Conservation (phyloP, 306 rosid species). For the Ziziphus jujuba region DNA sequence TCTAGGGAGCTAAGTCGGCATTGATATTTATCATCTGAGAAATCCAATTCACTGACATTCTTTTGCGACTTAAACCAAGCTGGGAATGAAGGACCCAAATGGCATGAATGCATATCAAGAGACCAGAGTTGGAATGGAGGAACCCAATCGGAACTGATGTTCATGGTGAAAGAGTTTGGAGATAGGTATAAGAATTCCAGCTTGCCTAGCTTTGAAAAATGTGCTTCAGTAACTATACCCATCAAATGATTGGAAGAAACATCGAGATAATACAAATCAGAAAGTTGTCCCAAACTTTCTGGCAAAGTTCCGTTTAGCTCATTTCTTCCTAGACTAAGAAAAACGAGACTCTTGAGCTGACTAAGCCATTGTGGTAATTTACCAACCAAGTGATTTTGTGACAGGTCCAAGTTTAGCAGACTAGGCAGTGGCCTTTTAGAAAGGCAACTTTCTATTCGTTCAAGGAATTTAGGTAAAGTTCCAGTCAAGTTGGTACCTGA, state of each 20-base stretch:
- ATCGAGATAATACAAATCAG: slow-evolving; percentile 21
- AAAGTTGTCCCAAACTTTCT: slow-evolving; percentile 41
- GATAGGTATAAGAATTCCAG: slow-evolving; percentile 8
- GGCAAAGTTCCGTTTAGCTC: slow-evolving; percentile 45
- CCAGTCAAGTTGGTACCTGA: slow-evolving; percentile 32
- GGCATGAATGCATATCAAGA: slow-evolving; percentile 37
- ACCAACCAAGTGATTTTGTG: slow-evolving; percentile 31
- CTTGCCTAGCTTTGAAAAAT: slow-evolving; percentile 29
- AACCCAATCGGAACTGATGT: slow-evolving; percentile 35
- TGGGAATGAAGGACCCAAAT: slow-evolving; percentile 48
- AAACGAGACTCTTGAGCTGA: slow-evolving; percentile 26
- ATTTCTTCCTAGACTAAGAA: slow-evolving; percentile 22
- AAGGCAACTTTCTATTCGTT: slow-evolving; percentile 20
- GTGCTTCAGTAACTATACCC: slow-evolving; percentile 38
- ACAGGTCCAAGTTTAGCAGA: neutral
- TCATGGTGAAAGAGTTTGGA: slow-evolving; percentile 37
- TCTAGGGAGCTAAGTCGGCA: no score
- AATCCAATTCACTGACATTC: neutral
- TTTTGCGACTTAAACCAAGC: slow-evolving; percentile 42
- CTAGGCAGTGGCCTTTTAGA: slow-evolving; percentile 25
- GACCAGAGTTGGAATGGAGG: slow-evolving; percentile 28
- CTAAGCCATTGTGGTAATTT: slow-evolving; percentile 43
- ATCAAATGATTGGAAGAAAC: slow-evolving; percentile 45
- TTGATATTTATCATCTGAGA: no score
- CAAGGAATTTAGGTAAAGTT: slow-evolving; percentile 35